Evolutionary conservation across 2,329 filamentous ascomycete genomes (phyloP).

Genomic region (Tolypocladium tropicale): DNA sequence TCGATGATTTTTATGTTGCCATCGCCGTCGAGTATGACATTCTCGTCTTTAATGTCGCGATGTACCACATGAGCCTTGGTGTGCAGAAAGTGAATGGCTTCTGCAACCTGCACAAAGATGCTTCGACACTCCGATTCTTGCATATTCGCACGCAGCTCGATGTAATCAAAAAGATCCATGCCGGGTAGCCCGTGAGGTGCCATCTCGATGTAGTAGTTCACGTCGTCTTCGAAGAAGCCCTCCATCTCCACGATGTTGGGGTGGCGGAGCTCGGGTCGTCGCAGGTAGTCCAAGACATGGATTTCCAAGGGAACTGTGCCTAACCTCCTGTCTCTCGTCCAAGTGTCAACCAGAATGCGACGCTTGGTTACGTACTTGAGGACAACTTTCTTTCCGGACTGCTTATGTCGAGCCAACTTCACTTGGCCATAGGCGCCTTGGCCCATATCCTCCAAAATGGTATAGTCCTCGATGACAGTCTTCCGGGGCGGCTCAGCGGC

Average conservation of each 20-base stretch:
- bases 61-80: slow-evolving; percentile 87
- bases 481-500: slow-evolving; percentile 40
- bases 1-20: slow-evolving; percentile 95
- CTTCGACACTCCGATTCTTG: slow-evolving; percentile 86
- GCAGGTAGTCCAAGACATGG: slow-evolving; percentile 88
- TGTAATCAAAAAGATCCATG: slow-evolving; percentile 99
- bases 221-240: slow-evolving; percentile 66
- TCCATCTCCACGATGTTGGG: slow-evolving; percentile 66
- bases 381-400: slow-evolving; percentile 73
- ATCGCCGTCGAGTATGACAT: slow-evolving; percentile 90
- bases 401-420: slow-evolving; percentile 83
- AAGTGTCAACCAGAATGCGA: slow-evolving; percentile 93
- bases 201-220: slow-evolving; percentile 99
- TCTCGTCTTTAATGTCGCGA: slow-evolving; percentile 98
- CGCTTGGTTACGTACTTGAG: slow-evolving; percentile 97
- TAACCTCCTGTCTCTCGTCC: slow-evolving; percentile 86
- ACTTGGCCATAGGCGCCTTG: slow-evolving; percentile 97
- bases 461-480: slow-evolving; percentile 82
- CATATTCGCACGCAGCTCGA: slow-evolving; percentile 93
- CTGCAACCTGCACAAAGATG: slow-evolving; percentile 89
- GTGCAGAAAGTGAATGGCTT: slow-evolving; percentile 84
- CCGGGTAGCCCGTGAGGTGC: slow-evolving; percentile 86
- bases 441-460: slow-evolving; percentile 94
- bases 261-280: slow-evolving; percentile 57
- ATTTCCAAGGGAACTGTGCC: slow-evolving; percentile 96